Conservation (phyloP, 1,284 basidiomycete species). For the Marasmius oreades region DNA sequence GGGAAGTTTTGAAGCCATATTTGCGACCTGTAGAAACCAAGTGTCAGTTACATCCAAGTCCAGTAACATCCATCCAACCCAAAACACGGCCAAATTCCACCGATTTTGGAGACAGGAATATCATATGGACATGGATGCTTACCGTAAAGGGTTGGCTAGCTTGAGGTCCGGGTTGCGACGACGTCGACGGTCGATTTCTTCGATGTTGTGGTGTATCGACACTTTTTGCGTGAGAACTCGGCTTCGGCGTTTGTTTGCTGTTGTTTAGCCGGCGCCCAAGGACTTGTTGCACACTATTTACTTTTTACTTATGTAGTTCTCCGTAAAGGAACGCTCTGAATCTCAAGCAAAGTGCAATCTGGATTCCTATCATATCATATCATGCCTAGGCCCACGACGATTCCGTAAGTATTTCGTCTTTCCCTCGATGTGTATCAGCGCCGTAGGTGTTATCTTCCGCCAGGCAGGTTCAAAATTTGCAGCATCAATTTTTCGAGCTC, state of each 20-base stretch:
- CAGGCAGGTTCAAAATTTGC: too few relatives aligned
- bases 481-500: too few relatives aligned
- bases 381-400: too few relatives aligned
- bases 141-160: conserved; percentile 6
- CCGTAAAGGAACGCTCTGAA: too few relatives aligned
- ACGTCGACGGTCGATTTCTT: conserved; percentile 3
- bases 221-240: background rate
- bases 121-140: background rate
- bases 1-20: conserved; percentile 84
- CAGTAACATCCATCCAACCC: conserved; percentile 34
- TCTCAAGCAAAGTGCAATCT: too few relatives aligned
- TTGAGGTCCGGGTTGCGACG: conserved; percentile 1
- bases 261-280: background rate
- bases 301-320: too few relatives aligned
- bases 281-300: background rate
- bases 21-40: conserved; percentile 14
- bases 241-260: background rate
- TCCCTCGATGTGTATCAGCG: too few relatives aligned
- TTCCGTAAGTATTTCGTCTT: too few relatives aligned
- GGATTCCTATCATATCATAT: too few relatives aligned
- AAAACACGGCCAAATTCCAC: background rate
- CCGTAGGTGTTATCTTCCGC: too few relatives aligned
- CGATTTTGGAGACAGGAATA: background rate
- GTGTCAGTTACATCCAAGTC: conserved; percentile 25
- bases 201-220: background rate